These are phyloP conservation scores for Persicaria maculosa DNA, from an alignment of 148 eudicot genomes.

Conservation along the genomic window DNA sequence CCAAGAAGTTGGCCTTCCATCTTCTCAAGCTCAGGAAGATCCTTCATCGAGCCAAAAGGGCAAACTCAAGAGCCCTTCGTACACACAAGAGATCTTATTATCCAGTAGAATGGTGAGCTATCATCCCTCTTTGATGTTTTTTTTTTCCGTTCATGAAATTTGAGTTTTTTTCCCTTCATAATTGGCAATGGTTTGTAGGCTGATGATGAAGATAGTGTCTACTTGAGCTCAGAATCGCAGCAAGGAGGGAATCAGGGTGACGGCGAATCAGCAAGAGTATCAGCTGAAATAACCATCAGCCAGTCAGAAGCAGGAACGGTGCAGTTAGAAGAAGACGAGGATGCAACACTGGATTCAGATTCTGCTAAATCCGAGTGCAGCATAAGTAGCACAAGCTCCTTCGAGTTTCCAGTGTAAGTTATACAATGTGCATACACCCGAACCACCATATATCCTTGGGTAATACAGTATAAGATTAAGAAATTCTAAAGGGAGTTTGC, in stretches of 20 bases:
- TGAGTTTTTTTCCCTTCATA: not conserved
- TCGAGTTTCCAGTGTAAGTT: constrained; percentile 74
- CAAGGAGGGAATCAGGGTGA: constrained; percentile 18
- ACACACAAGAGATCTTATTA: not conserved
- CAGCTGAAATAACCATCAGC: constrained; percentile 23
- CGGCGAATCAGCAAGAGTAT: constrained; percentile 18
- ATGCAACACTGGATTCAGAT: constrained; percentile 13
- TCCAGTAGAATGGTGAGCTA: not conserved
- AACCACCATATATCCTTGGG: not conserved
- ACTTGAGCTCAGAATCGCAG: constrained; percentile 24
- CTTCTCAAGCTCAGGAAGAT: constrained; percentile 9
- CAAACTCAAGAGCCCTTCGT: not conserved
- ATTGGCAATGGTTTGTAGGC: constrained; percentile 16
- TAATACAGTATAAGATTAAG: not conserved
- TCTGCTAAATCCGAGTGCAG: constrained; percentile 5
- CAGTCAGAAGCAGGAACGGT: constrained; percentile 15
- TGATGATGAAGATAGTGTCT: constrained; percentile 22
- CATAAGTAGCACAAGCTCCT: constrained; percentile 40
- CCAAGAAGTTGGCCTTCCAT: constrained; percentile 15
- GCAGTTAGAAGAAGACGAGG: constrained; percentile 21
- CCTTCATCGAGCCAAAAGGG: not conserved
- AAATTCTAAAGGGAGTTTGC: not conserved
- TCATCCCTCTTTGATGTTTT: not conserved
- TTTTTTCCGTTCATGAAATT: not conserved
- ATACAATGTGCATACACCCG: not conserved